A percentile compares a stretch with the other conserved stretches of the same genome.
Conservation (phyloP, 371 early-diverging fungal genomes). For the Dichotomocladium elegans region DNA sequence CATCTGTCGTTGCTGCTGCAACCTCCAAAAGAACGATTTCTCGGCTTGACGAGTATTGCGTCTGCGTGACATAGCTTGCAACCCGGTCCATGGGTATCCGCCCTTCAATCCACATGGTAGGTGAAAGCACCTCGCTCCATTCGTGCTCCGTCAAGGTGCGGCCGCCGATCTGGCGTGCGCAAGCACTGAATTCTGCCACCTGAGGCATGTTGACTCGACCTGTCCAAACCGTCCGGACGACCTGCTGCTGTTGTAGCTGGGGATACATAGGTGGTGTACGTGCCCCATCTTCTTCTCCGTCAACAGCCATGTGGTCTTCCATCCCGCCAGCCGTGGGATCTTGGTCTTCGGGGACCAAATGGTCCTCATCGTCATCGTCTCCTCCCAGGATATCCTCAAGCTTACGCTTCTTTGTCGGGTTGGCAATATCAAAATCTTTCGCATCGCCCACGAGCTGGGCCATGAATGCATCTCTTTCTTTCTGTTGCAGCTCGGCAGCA, state of each 20-base stretch:
- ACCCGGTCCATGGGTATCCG: slow-evolving; percentile 57
- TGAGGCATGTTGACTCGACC: slow-evolving; percentile 69
- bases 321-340: slow-evolving; percentile 19
- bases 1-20: slow-evolving; percentile 12
- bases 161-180: slow-evolving; percentile 63
- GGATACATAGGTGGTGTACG: slow-evolving; percentile 1
- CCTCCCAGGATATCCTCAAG: slow-evolving; percentile 27
- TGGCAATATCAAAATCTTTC: not conserved
- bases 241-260: slow-evolving; percentile 3
- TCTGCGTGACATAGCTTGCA: slow-evolving; percentile 54
- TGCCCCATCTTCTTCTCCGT: slow-evolving; percentile 14
- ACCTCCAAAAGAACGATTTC: slow-evolving; percentile 63
- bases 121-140: slow-evolving; percentile 62
- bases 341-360: slow-evolving; percentile 27
- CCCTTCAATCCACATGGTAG: slow-evolving; percentile 63
- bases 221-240: slow-evolving; percentile 48
- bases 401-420: slow-evolving; percentile 27
- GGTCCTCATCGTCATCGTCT: slow-evolving; percentile 10
- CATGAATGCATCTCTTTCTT: too few relatives aligned
- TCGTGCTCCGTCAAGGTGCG: slow-evolving; percentile 32
- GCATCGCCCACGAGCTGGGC: too few relatives aligned
- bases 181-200: slow-evolving; percentile 58
- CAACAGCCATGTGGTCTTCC: slow-evolving; percentile 13
- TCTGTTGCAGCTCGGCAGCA: too few relatives aligned
- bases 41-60: slow-evolving; percentile 47